Evolutionary conservation across 2,329 filamentous ascomycete genomes (phyloP).

Genomic region (Sclerotiophoma versabilis): DNA sequence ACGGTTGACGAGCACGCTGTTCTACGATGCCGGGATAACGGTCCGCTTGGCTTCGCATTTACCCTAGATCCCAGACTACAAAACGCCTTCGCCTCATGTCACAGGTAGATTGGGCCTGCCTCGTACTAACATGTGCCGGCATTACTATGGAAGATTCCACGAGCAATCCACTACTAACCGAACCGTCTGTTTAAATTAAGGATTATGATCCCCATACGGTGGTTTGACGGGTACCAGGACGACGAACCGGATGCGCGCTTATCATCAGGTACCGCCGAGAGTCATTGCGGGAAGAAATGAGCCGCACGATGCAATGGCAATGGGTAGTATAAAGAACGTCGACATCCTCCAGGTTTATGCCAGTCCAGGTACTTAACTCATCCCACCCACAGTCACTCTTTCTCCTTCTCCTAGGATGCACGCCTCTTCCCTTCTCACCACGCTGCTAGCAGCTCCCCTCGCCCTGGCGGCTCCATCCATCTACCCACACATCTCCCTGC

Average conservation of each 20-base stretch:
- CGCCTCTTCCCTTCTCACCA: constrained; percentile 25
- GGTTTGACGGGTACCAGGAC: background rate
- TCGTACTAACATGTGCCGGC: background rate
- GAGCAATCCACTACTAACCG: background rate
- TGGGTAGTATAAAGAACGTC: background rate
- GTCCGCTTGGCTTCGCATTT: constrained; percentile 11
- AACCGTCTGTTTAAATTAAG: constrained; percentile 10
- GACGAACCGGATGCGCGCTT: constrained; percentile 7
- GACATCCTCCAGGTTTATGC: background rate
- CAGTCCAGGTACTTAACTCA: background rate
- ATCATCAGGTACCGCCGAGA: constrained; percentile 1
- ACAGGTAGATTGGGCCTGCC: constrained; percentile 12
- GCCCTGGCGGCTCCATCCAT: constrained; percentile 35
- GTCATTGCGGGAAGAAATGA: background rate
- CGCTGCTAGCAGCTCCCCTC: constrained; percentile 29
- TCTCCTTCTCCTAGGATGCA: constrained; percentile 30
- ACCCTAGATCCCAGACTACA: constrained; percentile 6
- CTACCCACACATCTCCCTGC: constrained; percentile 4
- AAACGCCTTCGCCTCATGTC: constrained; percentile 4
- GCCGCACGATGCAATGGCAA: background rate
- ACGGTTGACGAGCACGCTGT: background rate
- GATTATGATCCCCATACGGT: constrained; percentile 1
- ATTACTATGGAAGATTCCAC: constrained; percentile 11
- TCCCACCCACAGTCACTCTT: constrained; percentile 13
- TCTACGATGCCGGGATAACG: constrained; percentile 4